Base-by-base conservation (phyloP, 495 filamentous ascomycete genomes). In the Penicillium robsamsonii region DNA sequence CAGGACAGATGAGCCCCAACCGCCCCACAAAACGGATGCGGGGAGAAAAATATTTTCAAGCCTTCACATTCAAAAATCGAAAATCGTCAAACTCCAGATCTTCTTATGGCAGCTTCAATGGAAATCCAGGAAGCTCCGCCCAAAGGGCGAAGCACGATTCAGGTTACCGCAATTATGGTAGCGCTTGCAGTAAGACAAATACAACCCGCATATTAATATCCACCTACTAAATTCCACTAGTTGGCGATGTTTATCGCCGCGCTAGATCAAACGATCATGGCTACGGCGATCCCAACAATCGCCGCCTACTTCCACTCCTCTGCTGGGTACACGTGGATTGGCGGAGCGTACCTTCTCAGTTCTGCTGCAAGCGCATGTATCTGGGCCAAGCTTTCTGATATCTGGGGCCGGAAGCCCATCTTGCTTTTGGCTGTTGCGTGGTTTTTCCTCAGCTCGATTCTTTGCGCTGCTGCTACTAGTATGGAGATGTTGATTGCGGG, bases 321-420 rank as follows among this genome's bases (percentile, higher is more conserved):
- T 8, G 68, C 80, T 3, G 84, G 85, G 24, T 87, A 86, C 67
- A 74, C 79, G 31, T 88, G 86, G 86, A 84, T 89, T 54, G 85
- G 85, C 20, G 82, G 79, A 40, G 84, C 87, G 11, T 91, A 87
- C 59, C 68, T 83, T 35, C 72, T 82, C 17, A 78, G 79, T 4
- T 80, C 76, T 63, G 77, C 81, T 0, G 79, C 81, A n/a, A 73
- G 71, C 29, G 67, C 71, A 5, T 73, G 79, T 25, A 79, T 84
- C 38, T 87, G 82, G 82, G 76, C 75, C 5, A 84, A 82, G 46
- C 60, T 82, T 4, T 80, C 76, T 10, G 82, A 86, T 61, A 85
- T 87, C 40, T 87, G 80, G 80, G 83, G 84, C 6, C 74, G 83
- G 5, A 85, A 84, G 55, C 70, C 75, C 6, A 81, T 82, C 45